Evolutionary conservation across 345 rosid species (phyloP).

Genomic region (Eucalyptus brandiana): DNA sequence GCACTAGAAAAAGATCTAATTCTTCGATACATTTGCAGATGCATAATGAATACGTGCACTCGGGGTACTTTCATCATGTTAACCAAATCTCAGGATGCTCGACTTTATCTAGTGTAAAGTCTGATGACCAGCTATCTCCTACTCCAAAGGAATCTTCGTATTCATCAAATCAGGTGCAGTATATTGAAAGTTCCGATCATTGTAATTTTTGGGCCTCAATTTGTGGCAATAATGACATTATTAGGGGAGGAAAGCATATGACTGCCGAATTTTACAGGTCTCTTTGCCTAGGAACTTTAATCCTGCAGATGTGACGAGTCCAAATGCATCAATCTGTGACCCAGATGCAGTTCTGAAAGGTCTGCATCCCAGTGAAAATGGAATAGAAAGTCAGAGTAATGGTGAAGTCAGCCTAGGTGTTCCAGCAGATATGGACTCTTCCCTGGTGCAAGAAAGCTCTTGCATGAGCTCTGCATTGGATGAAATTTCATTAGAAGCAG

Average conservation of each 20-base stretch:
- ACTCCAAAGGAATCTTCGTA: slow-evolving; percentile 36
- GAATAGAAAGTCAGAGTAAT: slow-evolving; percentile 25
- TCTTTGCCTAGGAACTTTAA: slow-evolving; percentile 14
- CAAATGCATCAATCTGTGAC: slow-evolving; percentile 18
- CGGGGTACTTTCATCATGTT: slow-evolving; percentile 18
- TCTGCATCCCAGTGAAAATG: slow-evolving; percentile 11
- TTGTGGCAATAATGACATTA: slow-evolving; percentile 2
- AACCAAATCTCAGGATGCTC: slow-evolving; percentile 40
- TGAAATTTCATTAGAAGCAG: slow-evolving; percentile 67
- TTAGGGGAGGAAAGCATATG: slow-evolving; percentile 12
- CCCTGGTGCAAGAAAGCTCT: slow-evolving; percentile 47
- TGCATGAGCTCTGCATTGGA: slow-evolving; percentile 46
- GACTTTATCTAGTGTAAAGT: slow-evolving; percentile 32
- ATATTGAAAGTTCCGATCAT: slow-evolving; percentile 20
- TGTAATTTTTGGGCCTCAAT: slow-evolving; percentile 18
- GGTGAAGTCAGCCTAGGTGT: slow-evolving; percentile 16
- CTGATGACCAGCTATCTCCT: slow-evolving; percentile 29
- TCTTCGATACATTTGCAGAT: slow-evolving; percentile 10
- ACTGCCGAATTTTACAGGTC: slow-evolving; percentile 5
- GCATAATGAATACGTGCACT: slow-evolving; percentile 1
- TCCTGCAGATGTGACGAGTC: slow-evolving; percentile 10
- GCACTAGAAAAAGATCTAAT: slow-evolving; percentile 7
- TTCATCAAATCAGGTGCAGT: slow-evolving; percentile 47
- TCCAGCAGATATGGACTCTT: slow-evolving; percentile 33
- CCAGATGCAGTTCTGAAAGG: slow-evolving; percentile 28